These are phyloP conservation scores for Dillenia turbinata DNA, from an alignment of 164 flowering plant genomes.

Conservation along the genomic window DNA sequence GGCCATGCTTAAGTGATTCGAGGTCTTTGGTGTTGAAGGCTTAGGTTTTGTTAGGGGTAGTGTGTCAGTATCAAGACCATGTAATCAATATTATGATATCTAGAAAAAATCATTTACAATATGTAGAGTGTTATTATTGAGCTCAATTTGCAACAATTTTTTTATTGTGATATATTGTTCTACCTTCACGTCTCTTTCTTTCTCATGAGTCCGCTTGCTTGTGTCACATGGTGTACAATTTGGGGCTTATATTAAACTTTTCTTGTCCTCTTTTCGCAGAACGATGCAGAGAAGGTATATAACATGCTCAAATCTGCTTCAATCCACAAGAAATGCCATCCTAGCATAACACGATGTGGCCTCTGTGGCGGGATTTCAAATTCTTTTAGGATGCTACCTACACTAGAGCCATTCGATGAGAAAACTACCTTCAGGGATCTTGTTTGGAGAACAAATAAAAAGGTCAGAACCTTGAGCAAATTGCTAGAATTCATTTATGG, in stretches of 20 bases:
- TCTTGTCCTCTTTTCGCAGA: constrained; percentile 29
- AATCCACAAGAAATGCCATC: constrained; percentile 19
- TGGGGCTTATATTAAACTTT: neutral
- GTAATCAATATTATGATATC: too few relatives aligned
- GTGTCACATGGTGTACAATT: neutral
- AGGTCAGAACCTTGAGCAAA: constrained; percentile 28
- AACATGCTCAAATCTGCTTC: constrained; percentile 25
- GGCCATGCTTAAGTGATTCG: too few relatives aligned
- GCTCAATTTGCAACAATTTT: too few relatives aligned
- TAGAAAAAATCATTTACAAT: too few relatives aligned
- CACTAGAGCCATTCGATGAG: constrained; percentile 19
- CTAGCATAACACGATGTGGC: constrained; percentile 38
- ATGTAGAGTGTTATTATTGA: too few relatives aligned
- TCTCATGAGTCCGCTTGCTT: neutral
- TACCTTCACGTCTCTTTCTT: too few relatives aligned
- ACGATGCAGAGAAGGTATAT: constrained; percentile 59
- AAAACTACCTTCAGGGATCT: constrained; percentile 17
- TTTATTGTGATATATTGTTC: too few relatives aligned
- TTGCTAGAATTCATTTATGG: too few relatives aligned
- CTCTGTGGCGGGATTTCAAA: constrained; percentile 45
- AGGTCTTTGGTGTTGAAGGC: too few relatives aligned
- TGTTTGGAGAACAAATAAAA: constrained; percentile 24
- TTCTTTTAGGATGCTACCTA: constrained; percentile 44
- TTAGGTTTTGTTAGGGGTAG: too few relatives aligned
- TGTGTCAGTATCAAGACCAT: too few relatives aligned